Percentiles rank a stretch among this genome's conserved stretches.
Evolutionary conservation across 176 grass and related monocot genomes (phyloP).

Genomic region (Phyllostachys edulis): DNA sequence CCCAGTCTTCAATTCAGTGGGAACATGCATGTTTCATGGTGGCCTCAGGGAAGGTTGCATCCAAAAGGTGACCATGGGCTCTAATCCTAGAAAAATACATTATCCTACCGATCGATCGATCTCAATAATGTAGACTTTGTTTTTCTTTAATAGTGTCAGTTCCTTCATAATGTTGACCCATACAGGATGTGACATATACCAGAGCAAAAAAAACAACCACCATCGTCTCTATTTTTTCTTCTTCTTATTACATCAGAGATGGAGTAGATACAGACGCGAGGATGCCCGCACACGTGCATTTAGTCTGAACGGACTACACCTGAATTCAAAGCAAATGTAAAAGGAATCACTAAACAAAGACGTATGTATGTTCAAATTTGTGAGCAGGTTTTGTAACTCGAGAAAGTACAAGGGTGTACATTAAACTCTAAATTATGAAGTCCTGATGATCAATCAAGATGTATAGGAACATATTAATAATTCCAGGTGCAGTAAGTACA

Average conservation of each 20-base stretch:
- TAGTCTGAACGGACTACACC: background rate
- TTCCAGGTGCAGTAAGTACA: background rate
- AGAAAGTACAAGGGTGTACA: background rate
- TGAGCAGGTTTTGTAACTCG: background rate
- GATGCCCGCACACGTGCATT: too few relatives aligned
- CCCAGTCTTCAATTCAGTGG: background rate
- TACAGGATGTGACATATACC: constrained; percentile 19
- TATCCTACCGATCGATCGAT: constrained; percentile 18
- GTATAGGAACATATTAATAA: too few relatives aligned
- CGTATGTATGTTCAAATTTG: background rate
- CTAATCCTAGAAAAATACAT: constrained; percentile 19
- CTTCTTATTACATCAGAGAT: background rate
- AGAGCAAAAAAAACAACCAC: background rate
- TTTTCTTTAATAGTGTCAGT: background rate
- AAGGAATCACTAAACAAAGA: background rate
- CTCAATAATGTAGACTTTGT: background rate
- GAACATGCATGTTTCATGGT: background rate
- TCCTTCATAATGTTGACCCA: constrained; percentile 14
- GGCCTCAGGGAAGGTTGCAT: background rate
- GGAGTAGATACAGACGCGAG: too few relatives aligned
- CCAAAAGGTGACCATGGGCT: background rate
- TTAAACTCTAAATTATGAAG: too few relatives aligned
- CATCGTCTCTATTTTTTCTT: background rate
- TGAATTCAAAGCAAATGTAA: background rate
- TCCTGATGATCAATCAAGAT: too few relatives aligned